These are phyloP conservation scores for Wickerhamiella hasegawae DNA, from an alignment of 805 yeast species.

Conservation along the genomic window DNA sequence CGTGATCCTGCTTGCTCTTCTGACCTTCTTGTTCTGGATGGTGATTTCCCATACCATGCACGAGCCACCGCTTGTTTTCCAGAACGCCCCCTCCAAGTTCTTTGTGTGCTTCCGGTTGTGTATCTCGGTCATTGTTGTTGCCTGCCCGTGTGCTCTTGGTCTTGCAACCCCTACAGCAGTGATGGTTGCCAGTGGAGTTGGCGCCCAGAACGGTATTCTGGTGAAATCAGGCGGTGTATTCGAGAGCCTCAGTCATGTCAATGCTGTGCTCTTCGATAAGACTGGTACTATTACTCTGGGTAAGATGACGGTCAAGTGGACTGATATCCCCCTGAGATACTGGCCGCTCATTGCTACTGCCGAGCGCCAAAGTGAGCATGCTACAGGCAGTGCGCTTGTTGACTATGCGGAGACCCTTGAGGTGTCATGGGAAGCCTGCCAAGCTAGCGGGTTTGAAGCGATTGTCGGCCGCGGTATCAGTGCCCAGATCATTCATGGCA, in stretches of 20 bases:
- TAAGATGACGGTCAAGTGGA: slow-evolving; percentile 35
- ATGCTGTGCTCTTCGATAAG: slow-evolving; percentile 72
- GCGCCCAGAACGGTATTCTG: slow-evolving; percentile 76
- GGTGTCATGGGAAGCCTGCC: background rate
- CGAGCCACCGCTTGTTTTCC: slow-evolving; percentile 35
- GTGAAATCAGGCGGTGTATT: slow-evolving; percentile 87
- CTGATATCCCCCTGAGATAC: slow-evolving; percentile 14
- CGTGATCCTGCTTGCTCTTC: slow-evolving; percentile 41
- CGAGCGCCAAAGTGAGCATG: slow-evolving; percentile 73
- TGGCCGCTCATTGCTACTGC: slow-evolving; percentile 43
- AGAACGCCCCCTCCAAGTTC: slow-evolving; percentile 36
- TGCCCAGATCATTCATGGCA: slow-evolving; percentile 13
- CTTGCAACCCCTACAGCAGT: slow-evolving; percentile 97
- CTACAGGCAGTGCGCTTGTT: slow-evolving; percentile 61
- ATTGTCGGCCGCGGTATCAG: slow-evolving; percentile 22
- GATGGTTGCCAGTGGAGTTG: slow-evolving; percentile 97
- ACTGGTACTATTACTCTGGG: slow-evolving; percentile 94
- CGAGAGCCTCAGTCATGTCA: slow-evolving; percentile 51
- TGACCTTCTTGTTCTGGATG: slow-evolving; percentile 56
- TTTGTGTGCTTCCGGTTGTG: slow-evolving; percentile 62
- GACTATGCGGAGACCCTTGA: background rate
- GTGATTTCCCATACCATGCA: slow-evolving; percentile 23
- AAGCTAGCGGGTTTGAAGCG: slow-evolving; percentile 9
- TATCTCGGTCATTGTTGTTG: slow-evolving; percentile 87
- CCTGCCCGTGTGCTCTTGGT: slow-evolving; percentile 97